Conservation (phyloP, 306 rosid genomes). For the Quercus robur region DNA sequence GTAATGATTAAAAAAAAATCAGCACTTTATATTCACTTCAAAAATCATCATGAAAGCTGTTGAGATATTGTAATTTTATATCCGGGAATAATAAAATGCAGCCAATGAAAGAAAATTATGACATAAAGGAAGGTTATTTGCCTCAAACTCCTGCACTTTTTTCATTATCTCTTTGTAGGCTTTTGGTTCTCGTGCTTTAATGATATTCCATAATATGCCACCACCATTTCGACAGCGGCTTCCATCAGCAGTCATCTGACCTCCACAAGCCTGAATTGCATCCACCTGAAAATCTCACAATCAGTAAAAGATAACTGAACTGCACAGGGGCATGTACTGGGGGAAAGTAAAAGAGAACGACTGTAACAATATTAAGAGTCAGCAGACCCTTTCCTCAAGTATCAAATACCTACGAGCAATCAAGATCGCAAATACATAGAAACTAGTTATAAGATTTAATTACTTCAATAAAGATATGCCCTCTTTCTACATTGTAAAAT, state of each 20-base stretch:
- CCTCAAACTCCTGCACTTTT: conserved; percentile 82
- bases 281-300: conserved; percentile 57
- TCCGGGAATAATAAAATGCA: not conserved
- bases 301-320: conserved; percentile 17
- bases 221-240: conserved; percentile 74
- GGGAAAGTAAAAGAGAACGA: conserved; percentile 6
- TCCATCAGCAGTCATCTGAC: conserved; percentile 80
- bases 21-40: not conserved
- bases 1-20: conserved; percentile 17
- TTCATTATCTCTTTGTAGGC: conserved; percentile 91
- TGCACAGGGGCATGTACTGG: not conserved
- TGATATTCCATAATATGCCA: conserved; percentile 70
- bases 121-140: not conserved
- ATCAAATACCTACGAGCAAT: not conserved
- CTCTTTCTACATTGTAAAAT: not conserved
- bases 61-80: not conserved
- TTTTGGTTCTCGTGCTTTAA: conserved; percentile 73
- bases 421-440: conserved; percentile 2
- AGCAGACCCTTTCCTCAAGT: not conserved
- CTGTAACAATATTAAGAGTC: not conserved
- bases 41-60: not conserved
- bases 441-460: not conserved
- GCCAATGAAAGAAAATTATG: not conserved
- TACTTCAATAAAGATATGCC: not conserved
- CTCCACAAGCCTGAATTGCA: conserved; percentile 83